Percentiles rank a stretch among this genome's conserved stretches.
Evolutionary conservation across 345 rosid genomes (phyloP).

Genomic region (Linum usitatissimum): DNA sequence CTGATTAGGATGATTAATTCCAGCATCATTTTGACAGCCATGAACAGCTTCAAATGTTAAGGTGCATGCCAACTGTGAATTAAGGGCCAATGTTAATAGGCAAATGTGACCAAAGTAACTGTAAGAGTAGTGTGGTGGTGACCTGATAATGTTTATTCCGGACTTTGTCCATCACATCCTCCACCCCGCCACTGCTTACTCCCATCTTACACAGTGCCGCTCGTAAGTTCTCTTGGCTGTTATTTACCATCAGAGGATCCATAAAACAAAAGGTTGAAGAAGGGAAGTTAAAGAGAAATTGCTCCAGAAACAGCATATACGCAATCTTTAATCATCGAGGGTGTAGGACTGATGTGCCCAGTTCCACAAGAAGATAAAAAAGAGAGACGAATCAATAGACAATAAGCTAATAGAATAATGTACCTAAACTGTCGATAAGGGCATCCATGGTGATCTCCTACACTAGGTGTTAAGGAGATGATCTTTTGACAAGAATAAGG

Average conservation of each 20-base stretch:
- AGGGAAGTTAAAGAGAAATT: not conserved
- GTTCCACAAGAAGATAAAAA: not conserved
- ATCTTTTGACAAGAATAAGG: conserved; percentile 89
- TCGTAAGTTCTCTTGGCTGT: conserved; percentile 75
- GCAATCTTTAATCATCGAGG: not conserved
- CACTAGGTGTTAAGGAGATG: conserved; percentile 65
- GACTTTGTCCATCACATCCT: conserved; percentile 73
- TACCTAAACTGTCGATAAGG: conserved; percentile 97
- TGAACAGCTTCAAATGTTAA: conserved; percentile 77
- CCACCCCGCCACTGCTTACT: conserved; percentile 46
- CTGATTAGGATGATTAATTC: conserved; percentile 89
- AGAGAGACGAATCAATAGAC: not conserved
- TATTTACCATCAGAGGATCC: not conserved
- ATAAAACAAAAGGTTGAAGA: not conserved
- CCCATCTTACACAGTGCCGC: conserved; percentile 83
- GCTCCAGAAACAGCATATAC: too few species aligned
- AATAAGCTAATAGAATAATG: conserved; percentile 6
- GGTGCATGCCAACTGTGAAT: conserved; percentile 75
- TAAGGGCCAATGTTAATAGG: too few species aligned
- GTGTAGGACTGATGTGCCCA: not conserved
- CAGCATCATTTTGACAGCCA: conserved; percentile 55
- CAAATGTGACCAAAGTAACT: conserved; percentile 4
- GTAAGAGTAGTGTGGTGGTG: conserved; percentile 3
- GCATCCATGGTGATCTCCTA: conserved; percentile 90
- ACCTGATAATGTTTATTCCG: conserved; percentile 83